Evolutionary conservation across 108 stramenopile species (phyloP).

Genomic region (Asterionellopsis glacialis): DNA sequence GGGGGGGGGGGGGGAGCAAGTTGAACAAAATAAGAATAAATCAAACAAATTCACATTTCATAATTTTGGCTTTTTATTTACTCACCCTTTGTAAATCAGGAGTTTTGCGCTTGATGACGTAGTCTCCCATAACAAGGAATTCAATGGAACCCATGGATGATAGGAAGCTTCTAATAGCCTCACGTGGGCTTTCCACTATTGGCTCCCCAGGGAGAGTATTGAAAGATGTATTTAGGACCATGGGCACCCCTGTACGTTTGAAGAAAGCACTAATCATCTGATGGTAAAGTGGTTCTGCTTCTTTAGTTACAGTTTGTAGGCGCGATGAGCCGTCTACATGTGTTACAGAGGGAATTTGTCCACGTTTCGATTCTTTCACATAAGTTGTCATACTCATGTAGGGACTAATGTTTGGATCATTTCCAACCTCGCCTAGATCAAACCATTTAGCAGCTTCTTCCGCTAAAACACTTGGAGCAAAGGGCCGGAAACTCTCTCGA

Average conservation of each 20-base stretch:
- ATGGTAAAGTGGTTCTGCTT: conserved; percentile 78
- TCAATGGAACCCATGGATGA: conserved; percentile 82
- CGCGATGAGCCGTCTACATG: conserved; percentile 95
- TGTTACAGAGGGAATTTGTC: conserved; percentile 83
- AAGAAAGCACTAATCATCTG: conserved; percentile 79
- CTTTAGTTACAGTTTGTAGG: conserved; percentile 87
- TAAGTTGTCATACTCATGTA: conserved; percentile 87
- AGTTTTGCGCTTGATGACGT: conserved; percentile 68
- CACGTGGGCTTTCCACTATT: conserved; percentile 87
- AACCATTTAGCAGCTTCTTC: conserved; percentile 88
- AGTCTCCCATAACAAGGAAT: conserved; percentile 83
- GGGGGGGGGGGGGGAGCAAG: too few relatives aligned
- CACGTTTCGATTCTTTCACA: conserved; percentile 54
- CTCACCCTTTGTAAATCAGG: conserved; percentile 37
- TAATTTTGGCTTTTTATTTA: too few relatives aligned
- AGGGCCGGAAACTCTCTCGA: conserved; percentile 92
- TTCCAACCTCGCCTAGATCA: conserved; percentile 38
- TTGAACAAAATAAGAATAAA: too few relatives aligned
- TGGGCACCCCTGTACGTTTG: conserved; percentile 84
- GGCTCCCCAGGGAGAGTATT: conserved; percentile 89
- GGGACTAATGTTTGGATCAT: conserved; percentile 60
- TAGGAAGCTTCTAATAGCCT: conserved; percentile 84
- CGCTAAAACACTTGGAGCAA: conserved; percentile 89
- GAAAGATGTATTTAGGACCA: conserved; percentile 96
- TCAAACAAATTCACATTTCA: too few relatives aligned